Percentiles rank a stretch among this genome's conserved stretches.
These are phyloP conservation scores for Craterostigma plantagineum DNA, from an alignment of 257 asterid species.

Conservation along the genomic window DNA sequence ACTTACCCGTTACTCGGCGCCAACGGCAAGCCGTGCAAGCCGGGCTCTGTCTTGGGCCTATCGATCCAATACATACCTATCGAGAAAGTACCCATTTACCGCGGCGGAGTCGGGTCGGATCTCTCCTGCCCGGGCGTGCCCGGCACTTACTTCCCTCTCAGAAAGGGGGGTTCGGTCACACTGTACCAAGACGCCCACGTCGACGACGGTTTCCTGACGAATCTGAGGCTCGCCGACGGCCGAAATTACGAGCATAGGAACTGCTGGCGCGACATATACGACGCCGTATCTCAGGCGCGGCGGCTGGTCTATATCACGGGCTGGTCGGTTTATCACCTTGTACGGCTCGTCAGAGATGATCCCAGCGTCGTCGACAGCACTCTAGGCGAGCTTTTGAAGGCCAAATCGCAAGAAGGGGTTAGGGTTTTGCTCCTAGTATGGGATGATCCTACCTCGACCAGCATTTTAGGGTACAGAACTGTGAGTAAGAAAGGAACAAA, in stretches of 20 bases:
- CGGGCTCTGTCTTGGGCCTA: slow-evolving; percentile 46
- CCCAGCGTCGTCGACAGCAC: slow-evolving; percentile 17
- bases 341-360: slow-evolving; percentile 59
- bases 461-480: slow-evolving; percentile 68
- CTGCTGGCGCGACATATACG: slow-evolving; percentile 73
- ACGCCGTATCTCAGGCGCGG: slow-evolving; percentile 61
- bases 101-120: slow-evolving; percentile 64
- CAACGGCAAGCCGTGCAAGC: slow-evolving; percentile 43
- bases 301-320: slow-evolving; percentile 69
- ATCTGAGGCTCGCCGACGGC: slow-evolving; percentile 28
- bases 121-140: slow-evolving; percentile 42
- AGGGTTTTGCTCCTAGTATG: slow-evolving; percentile 76
- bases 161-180: slow-evolving; percentile 53
- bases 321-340: slow-evolving; percentile 79
- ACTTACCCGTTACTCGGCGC: slow-evolving; percentile 43
- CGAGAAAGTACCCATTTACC: slow-evolving; percentile 36
- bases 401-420: slow-evolving; percentile 88
- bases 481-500: slow-evolving; percentile 33
- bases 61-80: slow-evolving; percentile 57
- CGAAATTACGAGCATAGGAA: slow-evolving; percentile 24
- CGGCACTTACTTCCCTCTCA: slow-evolving; percentile 61
- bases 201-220: slow-evolving; percentile 31
- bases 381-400: slow-evolving; percentile 67
- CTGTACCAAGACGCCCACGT: slow-evolving; percentile 88
- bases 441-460: slow-evolving; percentile 92